Conservation (phyloP, 2,329 filamentous ascomycete species). For the Coniochaeta ligniaria region DNA sequence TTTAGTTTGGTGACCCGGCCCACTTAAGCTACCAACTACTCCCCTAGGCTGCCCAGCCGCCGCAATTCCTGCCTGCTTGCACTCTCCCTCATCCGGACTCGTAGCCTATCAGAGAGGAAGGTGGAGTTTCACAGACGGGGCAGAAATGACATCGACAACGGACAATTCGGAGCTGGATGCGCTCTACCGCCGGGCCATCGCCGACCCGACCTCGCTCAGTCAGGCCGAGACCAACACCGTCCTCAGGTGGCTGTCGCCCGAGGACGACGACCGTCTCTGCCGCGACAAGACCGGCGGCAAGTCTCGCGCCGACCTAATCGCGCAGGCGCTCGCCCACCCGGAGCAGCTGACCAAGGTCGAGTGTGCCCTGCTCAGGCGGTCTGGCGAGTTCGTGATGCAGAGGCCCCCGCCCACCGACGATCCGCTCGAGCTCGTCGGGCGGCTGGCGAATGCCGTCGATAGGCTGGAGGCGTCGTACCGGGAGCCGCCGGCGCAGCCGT, state of each 20-base stretch:
- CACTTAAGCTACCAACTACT: too few relatives aligned
- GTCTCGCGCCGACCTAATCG: conserved; percentile 8
- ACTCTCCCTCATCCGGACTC: too few relatives aligned
- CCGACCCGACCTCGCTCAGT: conserved; percentile 6
- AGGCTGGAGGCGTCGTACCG: background rate
- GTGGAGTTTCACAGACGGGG: background rate
- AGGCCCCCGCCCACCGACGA: too few relatives aligned
- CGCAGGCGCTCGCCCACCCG: conserved; percentile 7
- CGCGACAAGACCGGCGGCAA: conserved; percentile 6
- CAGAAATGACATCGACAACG: background rate
- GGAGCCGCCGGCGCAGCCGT: too few relatives aligned
- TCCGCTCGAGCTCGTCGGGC: conserved; percentile 3
- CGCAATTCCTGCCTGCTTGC: too few relatives aligned
- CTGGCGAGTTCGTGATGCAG: background rate
- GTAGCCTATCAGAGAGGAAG: too few relatives aligned
- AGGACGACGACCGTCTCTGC: conserved; percentile 8
- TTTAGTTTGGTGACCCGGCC: too few relatives aligned
- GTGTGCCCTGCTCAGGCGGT: conserved; percentile 4
- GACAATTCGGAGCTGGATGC: background rate
- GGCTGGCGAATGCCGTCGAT: background rate
- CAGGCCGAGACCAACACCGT: conserved; percentile 8
- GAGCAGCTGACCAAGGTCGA: conserved; percentile 7
- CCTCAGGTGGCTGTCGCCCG: conserved; percentile 7
- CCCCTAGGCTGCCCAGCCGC: too few relatives aligned
- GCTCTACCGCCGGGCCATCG: conserved; percentile 7